These are phyloP conservation scores for Margaritispora aquatica DNA, from an alignment of 495 filamentous ascomycete genomes.

Conservation along the genomic window DNA sequence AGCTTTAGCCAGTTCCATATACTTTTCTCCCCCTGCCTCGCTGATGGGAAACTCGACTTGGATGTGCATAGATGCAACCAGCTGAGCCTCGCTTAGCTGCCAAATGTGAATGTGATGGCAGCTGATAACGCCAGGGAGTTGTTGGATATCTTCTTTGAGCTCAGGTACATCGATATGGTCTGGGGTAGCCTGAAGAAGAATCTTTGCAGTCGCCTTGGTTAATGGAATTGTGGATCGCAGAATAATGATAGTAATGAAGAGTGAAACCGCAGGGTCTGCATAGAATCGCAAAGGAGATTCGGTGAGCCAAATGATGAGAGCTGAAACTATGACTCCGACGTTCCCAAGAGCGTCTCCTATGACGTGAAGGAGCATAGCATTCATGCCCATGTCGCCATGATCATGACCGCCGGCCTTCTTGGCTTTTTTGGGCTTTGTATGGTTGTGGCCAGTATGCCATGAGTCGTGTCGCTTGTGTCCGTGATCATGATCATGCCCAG, in stretches of 20 bases:
- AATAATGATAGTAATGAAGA: slow-evolving; percentile 96
- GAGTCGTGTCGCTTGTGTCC: slow-evolving; percentile 20
- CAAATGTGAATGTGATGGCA: slow-evolving; percentile 97
- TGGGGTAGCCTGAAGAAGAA: slow-evolving; percentile 89
- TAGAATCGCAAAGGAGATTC: slow-evolving; percentile 58
- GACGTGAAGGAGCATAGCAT: slow-evolving; percentile 93
- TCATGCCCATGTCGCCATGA: slow-evolving; percentile 93
- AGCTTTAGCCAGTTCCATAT: slow-evolving; percentile 80
- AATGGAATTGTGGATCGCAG: slow-evolving; percentile 85
- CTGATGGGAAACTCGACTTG: slow-evolving; percentile 68
- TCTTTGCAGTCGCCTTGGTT: slow-evolving; percentile 87
- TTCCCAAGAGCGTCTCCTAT: slow-evolving; percentile 96
- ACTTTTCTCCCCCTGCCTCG: slow-evolving; percentile 66
- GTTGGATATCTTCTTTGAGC: slow-evolving; percentile 84
- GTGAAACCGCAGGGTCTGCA: slow-evolving; percentile 84
- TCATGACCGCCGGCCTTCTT: slow-evolving; percentile 56
- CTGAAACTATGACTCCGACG: slow-evolving; percentile 90
- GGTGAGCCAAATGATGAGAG: slow-evolving; percentile 87
- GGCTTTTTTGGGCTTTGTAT: slow-evolving; percentile 66
- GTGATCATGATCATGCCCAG: slow-evolving; percentile 6
- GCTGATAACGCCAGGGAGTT: slow-evolving; percentile 73
- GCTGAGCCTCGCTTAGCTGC: slow-evolving; percentile 91
- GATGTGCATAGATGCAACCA: slow-evolving; percentile 87
- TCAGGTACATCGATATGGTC: slow-evolving; percentile 80
- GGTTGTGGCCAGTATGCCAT: slow-evolving; percentile 64